These are phyloP conservation scores for Sordariomycetes sp. DNA, from an alignment of 2,329 filamentous ascomycete genomes.

Conservation along the genomic window DNA sequence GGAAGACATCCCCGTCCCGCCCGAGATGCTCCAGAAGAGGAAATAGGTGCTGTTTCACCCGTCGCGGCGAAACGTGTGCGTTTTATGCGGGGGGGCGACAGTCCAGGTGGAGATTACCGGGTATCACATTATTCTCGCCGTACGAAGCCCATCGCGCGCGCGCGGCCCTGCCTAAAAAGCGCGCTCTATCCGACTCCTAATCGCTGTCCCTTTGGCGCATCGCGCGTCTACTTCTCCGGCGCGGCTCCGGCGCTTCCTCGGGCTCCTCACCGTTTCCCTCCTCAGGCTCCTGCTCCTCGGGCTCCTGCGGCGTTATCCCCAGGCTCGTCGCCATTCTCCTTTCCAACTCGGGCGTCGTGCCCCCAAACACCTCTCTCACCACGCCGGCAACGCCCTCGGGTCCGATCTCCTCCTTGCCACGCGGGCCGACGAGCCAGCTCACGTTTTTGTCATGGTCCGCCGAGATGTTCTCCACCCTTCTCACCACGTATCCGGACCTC, in stretches of 20 bases:
- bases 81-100: background rate
- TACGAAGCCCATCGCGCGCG: background rate
- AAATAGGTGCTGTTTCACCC: background rate
- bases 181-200: background rate
- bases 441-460: conserved; percentile 62
- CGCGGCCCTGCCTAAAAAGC: background rate
- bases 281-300: conserved; percentile 13
- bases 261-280: conserved; percentile 4
- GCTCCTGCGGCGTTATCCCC: conserved; percentile 29
- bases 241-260: background rate
- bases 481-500: conserved; percentile 75
- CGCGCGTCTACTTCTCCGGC: background rate
- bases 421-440: conserved; percentile 75
- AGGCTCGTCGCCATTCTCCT: conserved; percentile 52
- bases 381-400: conserved; percentile 64
- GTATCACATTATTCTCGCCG: conserved; percentile 1
- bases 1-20: conserved; percentile 22
- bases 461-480: conserved; percentile 52
- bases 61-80: background rate
- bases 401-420: conserved; percentile 78
- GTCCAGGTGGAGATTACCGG: background rate
- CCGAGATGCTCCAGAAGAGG: conserved; percentile 4
- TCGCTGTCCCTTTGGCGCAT: background rate
- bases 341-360: conserved; percentile 42
- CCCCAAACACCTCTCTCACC: conserved; percentile 50